Evolutionary conservation across 2,329 filamentous ascomycete species (phyloP).

Genomic region (Monosporascus sp.): DNA sequence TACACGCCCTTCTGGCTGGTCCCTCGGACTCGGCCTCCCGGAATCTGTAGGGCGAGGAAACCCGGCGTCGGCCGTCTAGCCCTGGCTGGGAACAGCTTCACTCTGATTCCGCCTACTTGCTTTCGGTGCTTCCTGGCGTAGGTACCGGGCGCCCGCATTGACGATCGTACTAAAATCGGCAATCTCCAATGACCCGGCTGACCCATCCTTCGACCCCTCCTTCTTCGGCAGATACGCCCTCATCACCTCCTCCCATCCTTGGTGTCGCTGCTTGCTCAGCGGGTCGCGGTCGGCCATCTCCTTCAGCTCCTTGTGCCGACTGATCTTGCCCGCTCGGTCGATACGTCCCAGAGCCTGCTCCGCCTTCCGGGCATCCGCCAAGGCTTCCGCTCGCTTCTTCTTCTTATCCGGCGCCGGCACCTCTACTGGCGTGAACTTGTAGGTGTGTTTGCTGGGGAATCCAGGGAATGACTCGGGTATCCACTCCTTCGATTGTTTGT

Average conservation of each 20-base stretch:
- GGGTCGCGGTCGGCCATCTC: slow-evolving; percentile 48
- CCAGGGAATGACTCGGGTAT: slow-evolving; percentile 55
- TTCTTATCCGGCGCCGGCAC: slow-evolving; percentile 39
- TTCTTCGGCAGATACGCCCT: slow-evolving; percentile 44
- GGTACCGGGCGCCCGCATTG: slow-evolving; percentile 48
- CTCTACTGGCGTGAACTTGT: slow-evolving; percentile 50
- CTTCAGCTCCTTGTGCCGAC: slow-evolving; percentile 60
- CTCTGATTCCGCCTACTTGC: slow-evolving; percentile 34
- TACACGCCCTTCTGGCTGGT: too few species aligned
- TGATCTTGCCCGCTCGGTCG: slow-evolving; percentile 57
- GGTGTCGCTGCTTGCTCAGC: slow-evolving; percentile 49
- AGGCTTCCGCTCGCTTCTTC: slow-evolving; percentile 55
- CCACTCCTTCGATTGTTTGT: slow-evolving; percentile 51
- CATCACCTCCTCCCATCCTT: slow-evolving; percentile 59
- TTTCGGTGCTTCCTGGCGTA: slow-evolving; percentile 49
- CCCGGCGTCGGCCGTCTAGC: not conserved
- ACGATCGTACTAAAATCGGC: slow-evolving; percentile 62
- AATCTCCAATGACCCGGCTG: slow-evolving; percentile 40
- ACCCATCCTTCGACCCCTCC: slow-evolving; percentile 14
- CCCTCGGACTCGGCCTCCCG: too few species aligned
- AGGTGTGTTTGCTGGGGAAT: slow-evolving; percentile 61
- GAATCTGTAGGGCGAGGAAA: too few species aligned
- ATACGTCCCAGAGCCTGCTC: slow-evolving; percentile 57
- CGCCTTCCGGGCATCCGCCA: slow-evolving; percentile 54
- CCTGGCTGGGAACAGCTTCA: slow-evolving; percentile 1